Percentiles rank a stretch among this genome's conserved stretches.
phyloP scores from a whole-genome alignment of 2,329 filamentous ascomycete species.

The Fusarium anthophilum region DNA sequence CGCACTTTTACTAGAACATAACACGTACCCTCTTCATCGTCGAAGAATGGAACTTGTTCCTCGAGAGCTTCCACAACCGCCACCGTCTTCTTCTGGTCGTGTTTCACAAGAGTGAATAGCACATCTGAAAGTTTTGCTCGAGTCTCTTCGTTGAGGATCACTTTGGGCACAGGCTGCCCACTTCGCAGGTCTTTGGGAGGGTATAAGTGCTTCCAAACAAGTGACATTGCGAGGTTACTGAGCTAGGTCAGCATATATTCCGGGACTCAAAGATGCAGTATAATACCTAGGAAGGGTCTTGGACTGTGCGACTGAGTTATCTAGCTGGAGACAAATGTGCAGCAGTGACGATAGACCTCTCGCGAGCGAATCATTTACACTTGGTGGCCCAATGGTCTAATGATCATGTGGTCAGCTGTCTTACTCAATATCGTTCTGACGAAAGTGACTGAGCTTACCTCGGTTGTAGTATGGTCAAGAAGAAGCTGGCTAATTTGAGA shows the following conservation, averaged over 20 bases:
- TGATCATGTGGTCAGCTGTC: background rate
- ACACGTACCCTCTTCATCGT: constrained; percentile 51
- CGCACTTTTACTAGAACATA: background rate
- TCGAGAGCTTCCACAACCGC: constrained; percentile 58
- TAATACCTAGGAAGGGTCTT: constrained; percentile 41
- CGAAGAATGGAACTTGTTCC: constrained; percentile 50
- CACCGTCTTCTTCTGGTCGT: constrained; percentile 58
- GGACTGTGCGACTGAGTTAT: constrained; percentile 39
- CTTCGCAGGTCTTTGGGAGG: constrained; percentile 56
- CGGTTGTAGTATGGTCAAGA: constrained; percentile 52
- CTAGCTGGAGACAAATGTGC: constrained; percentile 45
- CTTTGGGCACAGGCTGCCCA: constrained; percentile 47
- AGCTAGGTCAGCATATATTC: constrained; percentile 3
- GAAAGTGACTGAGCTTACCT: constrained; percentile 45
- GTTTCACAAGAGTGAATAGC: constrained; percentile 64
- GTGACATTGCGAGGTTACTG: constrained; percentile 46
- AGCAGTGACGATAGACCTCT: constrained; percentile 45
- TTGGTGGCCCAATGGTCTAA: constrained; percentile 42
- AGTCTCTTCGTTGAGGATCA: constrained; percentile 63
- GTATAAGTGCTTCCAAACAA: constrained; percentile 75
- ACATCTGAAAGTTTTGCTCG: constrained; percentile 69
- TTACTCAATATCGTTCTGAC: background rate
- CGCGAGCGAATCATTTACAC: constrained; percentile 43
- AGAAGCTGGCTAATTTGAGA: constrained; percentile 46
- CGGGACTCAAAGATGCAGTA: background rate